Evolutionary conservation across 345 rosid genomes (phyloP), one percentile per base, ranked within the genome.

Genomic region (Linum usitatissimum): DNA sequence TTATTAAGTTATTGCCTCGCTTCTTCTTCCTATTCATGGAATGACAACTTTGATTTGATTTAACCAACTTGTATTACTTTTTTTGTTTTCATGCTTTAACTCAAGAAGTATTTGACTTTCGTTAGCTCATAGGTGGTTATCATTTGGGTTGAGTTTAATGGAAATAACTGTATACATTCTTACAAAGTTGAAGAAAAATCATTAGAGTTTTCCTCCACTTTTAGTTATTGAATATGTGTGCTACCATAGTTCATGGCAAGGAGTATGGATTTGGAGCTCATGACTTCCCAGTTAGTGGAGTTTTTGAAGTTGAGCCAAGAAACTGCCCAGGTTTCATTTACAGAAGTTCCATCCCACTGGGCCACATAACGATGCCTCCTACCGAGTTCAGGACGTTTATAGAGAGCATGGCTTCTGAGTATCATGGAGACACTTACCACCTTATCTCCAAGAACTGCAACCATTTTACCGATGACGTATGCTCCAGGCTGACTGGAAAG

Each of bases 261-360:
- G 94, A 87, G 73, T 87, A 84, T 38, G 85, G 88, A 19, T 87
- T 82, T 63, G 90, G 90, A 66, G 90, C 94, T 10, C 94, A 87
- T 6, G 88, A 87, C 54, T 87, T 77, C 75, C 85, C 90, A 6
- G 67, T 78, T 51, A 87, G 94, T 66, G 94, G 94, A 65, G 88
- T 87, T 73, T 87, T 83, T 61, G 94, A 87, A 72, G 94, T 84
- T 63, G 90, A 87, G 61, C 94, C 94, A 1, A 81, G 38, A 73
- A 77, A 66, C 65, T 87, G 94, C 69, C 94, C 88, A 0, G 94
- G 90, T 64, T 87, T 82, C 57, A 72, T 79, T 54, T 87, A 68
- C 70, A 73, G 90, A 72, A 73, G 79, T 69, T 81, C 94, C 54
- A 65, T 87, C 56, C 34, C 65, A 18, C 20, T 84, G 55, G 90